These are phyloP conservation scores for Pseudogymnoascus sp. DNA, from an alignment of 2,329 filamentous ascomycete genomes.

Conservation along the genomic window DNA sequence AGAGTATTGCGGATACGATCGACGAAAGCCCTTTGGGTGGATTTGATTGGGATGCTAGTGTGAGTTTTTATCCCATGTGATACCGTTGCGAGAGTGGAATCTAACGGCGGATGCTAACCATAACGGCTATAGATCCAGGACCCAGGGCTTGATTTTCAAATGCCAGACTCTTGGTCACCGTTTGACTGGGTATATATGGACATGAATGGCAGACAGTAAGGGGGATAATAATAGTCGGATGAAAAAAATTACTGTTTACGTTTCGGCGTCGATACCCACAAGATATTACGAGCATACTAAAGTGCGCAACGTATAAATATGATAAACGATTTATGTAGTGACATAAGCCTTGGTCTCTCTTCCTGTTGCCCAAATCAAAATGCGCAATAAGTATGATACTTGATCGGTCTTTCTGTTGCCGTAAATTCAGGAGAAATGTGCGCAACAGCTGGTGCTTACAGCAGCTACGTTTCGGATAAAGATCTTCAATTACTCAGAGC, in stretches of 20 bases:
- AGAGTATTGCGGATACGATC: neutral
- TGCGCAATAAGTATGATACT: too few relatives aligned
- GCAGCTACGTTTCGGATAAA: neutral
- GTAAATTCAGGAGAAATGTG: neutral
- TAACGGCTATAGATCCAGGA: neutral
- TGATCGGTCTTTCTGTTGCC: too few relatives aligned
- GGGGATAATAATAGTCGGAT: too few relatives aligned
- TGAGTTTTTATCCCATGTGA: neutral
- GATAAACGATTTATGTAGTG: neutral
- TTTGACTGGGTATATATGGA: slow-evolving; percentile 5
- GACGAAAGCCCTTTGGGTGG: neutral
- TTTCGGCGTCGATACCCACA: neutral
- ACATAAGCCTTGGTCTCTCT: neutral
- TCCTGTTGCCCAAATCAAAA: too few relatives aligned
- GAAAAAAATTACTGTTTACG: neutral
- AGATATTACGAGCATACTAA: neutral
- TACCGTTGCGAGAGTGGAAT: neutral
- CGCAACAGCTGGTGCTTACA: neutral
- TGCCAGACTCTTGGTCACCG: neutral
- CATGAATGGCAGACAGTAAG: neutral
- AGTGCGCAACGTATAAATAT: neutral
- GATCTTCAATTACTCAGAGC: neutral
- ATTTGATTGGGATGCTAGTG: neutral
- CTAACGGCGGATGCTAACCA: neutral
- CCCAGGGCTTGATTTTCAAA: neutral